Base-by-base conservation (phyloP, 441 rosid species). In the Biscutella laevigata region DNA sequence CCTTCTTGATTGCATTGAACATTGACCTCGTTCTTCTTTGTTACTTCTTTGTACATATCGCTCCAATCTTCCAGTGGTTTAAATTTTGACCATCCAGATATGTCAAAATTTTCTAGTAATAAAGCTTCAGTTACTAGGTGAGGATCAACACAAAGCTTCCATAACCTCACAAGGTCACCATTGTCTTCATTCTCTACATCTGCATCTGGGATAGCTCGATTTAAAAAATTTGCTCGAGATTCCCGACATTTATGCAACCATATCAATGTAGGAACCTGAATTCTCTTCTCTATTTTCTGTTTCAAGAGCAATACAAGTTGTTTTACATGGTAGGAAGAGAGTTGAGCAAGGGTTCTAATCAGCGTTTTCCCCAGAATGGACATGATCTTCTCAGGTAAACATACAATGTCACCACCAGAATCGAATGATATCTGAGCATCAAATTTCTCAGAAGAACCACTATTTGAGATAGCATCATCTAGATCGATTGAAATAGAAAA, bases 91-190 rank as follows among this genome's bases (percentile, higher is more conserved):
- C 72, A 70, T 33, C 59, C 67, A 30, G 62, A 54, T 74, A 74
- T 77, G 61, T 74, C 64, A 53, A 88, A 55, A 62, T 77, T 74
- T 72, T 79, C 89, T 59, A 66, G 71, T 10, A 61, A 66, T 65
- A 82, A 79, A 56, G 83, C 70, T 73, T 88, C 89, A 37, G 29
- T 43, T 73, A 91, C 65, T 40, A 88, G 62, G 42, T 53, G 70
- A 52, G 81, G 82, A 67, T 88, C 87, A 62, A 86, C 83, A 69
- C 87, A 88, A 24, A 60, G 42, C 64, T 71, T 64, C 98, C 91
- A 85, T 41, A 88, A 71, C 51, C 61, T 71, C 59, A 72, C 52
- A 38, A 51, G 64, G 66, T 82, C 84, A 32, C 42, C 19, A 62
- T 63, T 71, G 39, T 67, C 71, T 38, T 22, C 57, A 55, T 57